Evolutionary conservation across 345 rosid species (phyloP), one percentile per base, ranked within the genome.

Genomic region (Eucalyptus guilfoylei): DNA sequence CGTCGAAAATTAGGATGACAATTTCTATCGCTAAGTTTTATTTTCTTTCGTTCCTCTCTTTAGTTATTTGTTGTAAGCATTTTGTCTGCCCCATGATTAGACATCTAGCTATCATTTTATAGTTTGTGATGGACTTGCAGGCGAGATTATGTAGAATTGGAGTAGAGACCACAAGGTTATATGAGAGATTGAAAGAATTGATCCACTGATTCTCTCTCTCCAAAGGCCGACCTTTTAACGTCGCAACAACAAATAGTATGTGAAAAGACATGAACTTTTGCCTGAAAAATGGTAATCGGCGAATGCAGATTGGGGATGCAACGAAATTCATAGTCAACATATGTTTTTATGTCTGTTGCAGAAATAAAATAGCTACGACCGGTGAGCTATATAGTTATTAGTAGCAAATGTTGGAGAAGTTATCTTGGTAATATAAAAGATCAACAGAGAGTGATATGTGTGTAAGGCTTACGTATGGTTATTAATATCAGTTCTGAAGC

Each of bases 131-230:
- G 83, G 15, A 76, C 21, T 87, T 88, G 60, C 60, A 94, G 95
- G 95, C 91, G 40, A 94, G 86, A 85, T 87, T 93, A 86, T 83
- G 80, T 11, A 93, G 96, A 91, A 89, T 94, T 91, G 95, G 96
- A 11, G 94, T 93, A 10, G 95, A 94, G 89, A 94, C 94, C 49
- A 47, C 93, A 86, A 91, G 93, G 76, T 93, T 92, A 30, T 81
- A 87, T 15, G 67, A 93, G 88, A 91, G 95, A 90, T n/a, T 94
- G 89, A 87, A 91, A 49, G 93, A 92, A 62, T 88, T 94, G 64
- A 58, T 91, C 55, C 21, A 5, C 44, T 91, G 89, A 86, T 62
- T 47, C 67, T 85, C 45, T 37, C 45, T 37, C 83, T 37, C 58
- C 58, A 11, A 14, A 76, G 28, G 24, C 21, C 9, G 28, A 37